Evolutionary conservation across 2,329 filamentous ascomycete species (phyloP).

Genomic region (Arthrobotrys sphaeroides): DNA sequence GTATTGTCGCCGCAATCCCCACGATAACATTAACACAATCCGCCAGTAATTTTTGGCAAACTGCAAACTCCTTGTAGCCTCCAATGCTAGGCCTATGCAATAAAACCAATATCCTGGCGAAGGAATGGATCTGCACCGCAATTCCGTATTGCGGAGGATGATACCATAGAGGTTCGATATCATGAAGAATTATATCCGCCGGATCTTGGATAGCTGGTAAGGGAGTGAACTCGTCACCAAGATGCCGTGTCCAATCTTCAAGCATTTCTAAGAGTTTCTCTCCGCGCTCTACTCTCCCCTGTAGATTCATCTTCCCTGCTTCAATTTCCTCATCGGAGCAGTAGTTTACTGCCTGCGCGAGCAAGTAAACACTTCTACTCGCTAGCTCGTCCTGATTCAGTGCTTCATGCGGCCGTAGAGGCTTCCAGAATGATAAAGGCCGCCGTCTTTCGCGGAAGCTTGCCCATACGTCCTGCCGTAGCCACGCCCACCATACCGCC

Average conservation of each 20-base stretch:
- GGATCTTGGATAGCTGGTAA: constrained; percentile 60
- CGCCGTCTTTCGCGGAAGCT: constrained; percentile 69
- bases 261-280: constrained; percentile 65
- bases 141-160: constrained; percentile 65
- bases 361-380: constrained; percentile 66
- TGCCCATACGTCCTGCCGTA: constrained; percentile 73
- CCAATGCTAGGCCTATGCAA: constrained; percentile 66
- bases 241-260: constrained; percentile 62
- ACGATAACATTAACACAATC: constrained; percentile 66
- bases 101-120: constrained; percentile 67
- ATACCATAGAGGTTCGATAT: constrained; percentile 66
- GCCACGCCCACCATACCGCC: constrained; percentile 73
- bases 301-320: constrained; percentile 62
- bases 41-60: constrained; percentile 63
- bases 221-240: constrained; percentile 62
- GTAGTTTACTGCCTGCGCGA: constrained; percentile 69
- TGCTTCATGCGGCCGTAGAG: constrained; percentile 64
- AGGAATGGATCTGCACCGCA: constrained; percentile 66
- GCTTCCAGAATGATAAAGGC: constrained; percentile 70
- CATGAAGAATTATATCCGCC: constrained; percentile 51
- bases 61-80: constrained; percentile 65
- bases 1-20: constrained; percentile 65
- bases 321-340: constrained; percentile 66
- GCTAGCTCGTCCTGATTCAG: constrained; percentile 68
- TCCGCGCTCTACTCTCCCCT: constrained; percentile 63